phyloP scores from a whole-genome alignment of 768 basidiomycete species.

The Psilocybe sp. region DNA sequence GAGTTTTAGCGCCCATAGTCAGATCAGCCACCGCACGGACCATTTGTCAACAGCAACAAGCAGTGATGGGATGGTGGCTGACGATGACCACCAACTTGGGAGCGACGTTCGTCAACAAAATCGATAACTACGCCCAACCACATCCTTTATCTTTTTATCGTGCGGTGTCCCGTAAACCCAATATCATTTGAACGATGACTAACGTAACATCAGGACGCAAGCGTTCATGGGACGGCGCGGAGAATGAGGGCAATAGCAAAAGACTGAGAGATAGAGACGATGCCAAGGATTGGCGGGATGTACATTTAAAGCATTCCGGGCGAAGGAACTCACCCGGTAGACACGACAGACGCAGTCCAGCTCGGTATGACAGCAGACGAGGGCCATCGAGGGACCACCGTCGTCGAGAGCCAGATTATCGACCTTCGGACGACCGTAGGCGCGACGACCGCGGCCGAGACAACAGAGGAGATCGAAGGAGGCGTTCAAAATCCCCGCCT shows the following conservation, averaged over 20 bases:
- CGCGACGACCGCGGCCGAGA: slow-evolving; percentile 8
- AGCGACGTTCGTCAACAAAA: background rate
- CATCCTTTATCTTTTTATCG: slow-evolving; percentile 49
- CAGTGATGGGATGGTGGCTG: background rate
- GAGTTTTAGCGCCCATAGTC: background rate
- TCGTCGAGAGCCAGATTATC: slow-evolving; percentile 14
- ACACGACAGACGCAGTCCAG: slow-evolving; percentile 23
- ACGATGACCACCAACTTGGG: background rate
- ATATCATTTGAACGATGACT: slow-evolving; percentile 59
- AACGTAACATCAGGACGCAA: slow-evolving; percentile 82
- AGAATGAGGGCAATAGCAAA: slow-evolving; percentile 44
- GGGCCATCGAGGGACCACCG: slow-evolving; percentile 10
- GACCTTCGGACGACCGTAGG: slow-evolving; percentile 11
- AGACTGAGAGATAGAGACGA: slow-evolving; percentile 55
- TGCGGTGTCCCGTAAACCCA: slow-evolving; percentile 78
- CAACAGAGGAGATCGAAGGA: slow-evolving; percentile 9
- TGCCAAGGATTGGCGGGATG: slow-evolving; percentile 68
- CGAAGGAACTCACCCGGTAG: slow-evolving; percentile 25
- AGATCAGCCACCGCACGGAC: slow-evolving; percentile 11
- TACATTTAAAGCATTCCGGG: slow-evolving; percentile 45
- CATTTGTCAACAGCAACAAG: slow-evolving; percentile 6
- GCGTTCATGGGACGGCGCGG: slow-evolving; percentile 68
- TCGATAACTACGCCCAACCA: slow-evolving; percentile 1
- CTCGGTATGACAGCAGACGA: slow-evolving; percentile 13
- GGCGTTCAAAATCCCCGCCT: slow-evolving; percentile 21